These are phyloP conservation scores for Podospora fimiseda DNA, from an alignment of 495 filamentous ascomycete genomes.

Conservation along the genomic window DNA sequence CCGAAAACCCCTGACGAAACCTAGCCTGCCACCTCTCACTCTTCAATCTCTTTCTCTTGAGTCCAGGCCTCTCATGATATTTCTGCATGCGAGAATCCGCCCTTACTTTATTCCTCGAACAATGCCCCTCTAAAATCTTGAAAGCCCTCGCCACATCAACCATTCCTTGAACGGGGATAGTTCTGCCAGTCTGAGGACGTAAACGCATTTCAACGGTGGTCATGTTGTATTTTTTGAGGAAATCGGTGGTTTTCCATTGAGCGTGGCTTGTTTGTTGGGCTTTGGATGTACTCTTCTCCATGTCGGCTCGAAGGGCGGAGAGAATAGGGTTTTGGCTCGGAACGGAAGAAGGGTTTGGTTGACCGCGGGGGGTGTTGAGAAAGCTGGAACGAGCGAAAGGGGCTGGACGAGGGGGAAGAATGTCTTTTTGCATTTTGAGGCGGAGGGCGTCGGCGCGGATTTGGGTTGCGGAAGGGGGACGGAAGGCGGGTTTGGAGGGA, in stretches of 20 bases:
- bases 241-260: too few species aligned
- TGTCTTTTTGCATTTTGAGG: not conserved
- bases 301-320: too few species aligned
- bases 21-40: slow-evolving; percentile 58
- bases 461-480: not conserved
- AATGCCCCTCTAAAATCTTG: slow-evolving; percentile 38
- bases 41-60: slow-evolving; percentile 67
- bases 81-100: slow-evolving; percentile 47
- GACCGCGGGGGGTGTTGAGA: not conserved
- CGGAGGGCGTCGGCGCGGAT: not conserved
- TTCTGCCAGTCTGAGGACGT: slow-evolving; percentile 52
- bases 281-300: too few species aligned
- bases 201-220: slow-evolving; percentile 33
- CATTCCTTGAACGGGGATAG: slow-evolving; percentile 40
- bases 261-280: too few species aligned
- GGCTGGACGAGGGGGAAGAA: not conserved
- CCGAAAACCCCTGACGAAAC: slow-evolving; percentile 61
- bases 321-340: too few species aligned
- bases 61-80: slow-evolving; percentile 64
- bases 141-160: slow-evolving; percentile 53
- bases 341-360: too few species aligned
- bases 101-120: slow-evolving; percentile 40
- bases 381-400: not conserved
- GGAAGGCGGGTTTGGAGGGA: not conserved
- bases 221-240: slow-evolving; percentile 10